These are phyloP conservation scores for Ogataea minuta DNA, from an alignment of 805 yeast genomes.

Conservation along the genomic window DNA sequence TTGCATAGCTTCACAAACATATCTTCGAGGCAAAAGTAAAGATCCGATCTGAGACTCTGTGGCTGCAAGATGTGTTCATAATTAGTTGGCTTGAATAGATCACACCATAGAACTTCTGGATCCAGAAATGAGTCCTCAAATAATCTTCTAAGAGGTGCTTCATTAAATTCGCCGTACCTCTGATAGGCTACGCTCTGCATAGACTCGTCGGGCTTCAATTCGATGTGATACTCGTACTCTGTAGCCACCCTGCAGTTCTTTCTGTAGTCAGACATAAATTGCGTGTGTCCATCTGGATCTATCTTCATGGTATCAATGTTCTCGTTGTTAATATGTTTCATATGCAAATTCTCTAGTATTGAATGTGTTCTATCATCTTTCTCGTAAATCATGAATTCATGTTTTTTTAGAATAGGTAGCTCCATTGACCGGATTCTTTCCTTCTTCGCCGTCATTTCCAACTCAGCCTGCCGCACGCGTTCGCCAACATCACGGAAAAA, in stretches of 20 bases:
- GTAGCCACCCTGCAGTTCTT: background rate
- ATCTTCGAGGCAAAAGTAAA: constrained; percentile 41
- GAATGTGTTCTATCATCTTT: constrained; percentile 13
- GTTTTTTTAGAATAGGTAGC: constrained; percentile 32
- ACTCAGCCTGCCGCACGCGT: constrained; percentile 26
- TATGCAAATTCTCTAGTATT: background rate
- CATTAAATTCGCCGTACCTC: constrained; percentile 8
- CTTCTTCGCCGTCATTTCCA: constrained; percentile 15
- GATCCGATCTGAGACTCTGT: constrained; percentile 19
- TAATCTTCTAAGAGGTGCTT: constrained; percentile 9
- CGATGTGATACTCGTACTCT: background rate
- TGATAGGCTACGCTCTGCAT: constrained; percentile 2
- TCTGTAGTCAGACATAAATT: constrained; percentile 8
- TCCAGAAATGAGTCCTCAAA: constrained; percentile 4
- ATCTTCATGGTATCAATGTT: background rate
- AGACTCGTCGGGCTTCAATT: constrained; percentile 3
- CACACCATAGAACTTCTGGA: constrained; percentile 38
- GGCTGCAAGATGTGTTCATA: constrained; percentile 38
- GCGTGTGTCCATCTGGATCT: constrained; percentile 1
- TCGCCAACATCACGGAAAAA: constrained; percentile 42
- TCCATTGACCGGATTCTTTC: constrained; percentile 29
- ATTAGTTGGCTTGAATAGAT: constrained; percentile 41
- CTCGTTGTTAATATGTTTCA: background rate
- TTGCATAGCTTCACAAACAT: constrained; percentile 35
- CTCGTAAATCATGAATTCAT: constrained; percentile 36